Base-by-base conservation (phyloP, 2,329 filamentous ascomycete genomes). In the Penicillium sp. region DNA sequence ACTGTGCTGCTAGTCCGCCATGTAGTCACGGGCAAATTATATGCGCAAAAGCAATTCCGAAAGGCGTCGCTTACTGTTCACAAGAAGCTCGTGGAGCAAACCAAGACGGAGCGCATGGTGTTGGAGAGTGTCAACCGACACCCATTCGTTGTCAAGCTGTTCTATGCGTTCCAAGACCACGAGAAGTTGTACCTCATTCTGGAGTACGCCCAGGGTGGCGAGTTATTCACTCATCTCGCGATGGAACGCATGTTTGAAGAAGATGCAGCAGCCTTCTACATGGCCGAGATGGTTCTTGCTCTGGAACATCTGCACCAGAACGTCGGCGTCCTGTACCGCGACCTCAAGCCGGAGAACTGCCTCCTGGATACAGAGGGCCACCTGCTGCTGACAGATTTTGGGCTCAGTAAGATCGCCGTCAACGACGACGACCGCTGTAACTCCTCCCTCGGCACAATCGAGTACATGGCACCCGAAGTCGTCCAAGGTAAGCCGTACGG, bases 391-490 rank as follows among this genome's bases (percentile, higher is more conserved):
- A 97, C 94, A 1, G 94, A 98, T 69, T 98, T 98, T 66, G 93
- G 93, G 4, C 80, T 98, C 14, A 95, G 88, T 72, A 98, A 98
- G 71, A 93, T 97, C 26, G 85, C 90, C 0, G 79, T 93, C 13
- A 84, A 89, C 47, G 71, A 80, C 44, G 78, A 80, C 45, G 77
- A 77, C 54, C 77, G 76, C 26, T 96, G 91, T 76, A 88, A 89
- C 70, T 95, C 89, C 34, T 86, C 96, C 56, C 81, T 96, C 8
- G 93, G 93, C 41, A 98, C 93, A 0, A 85, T 96, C 48, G 93
- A 97, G 67, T 98, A 98, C 77, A 98, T 98, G 93, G 94, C 93
- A 0, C 93, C 93, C 0, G 93, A 98, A 71, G 87, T 98, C 42
- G 82, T 98, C 50, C 80, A 84, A 52, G 90, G 89, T 51, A 84